phyloP scores from a whole-genome alignment of 257 asterid species.

The Paulownia fortunei region DNA sequence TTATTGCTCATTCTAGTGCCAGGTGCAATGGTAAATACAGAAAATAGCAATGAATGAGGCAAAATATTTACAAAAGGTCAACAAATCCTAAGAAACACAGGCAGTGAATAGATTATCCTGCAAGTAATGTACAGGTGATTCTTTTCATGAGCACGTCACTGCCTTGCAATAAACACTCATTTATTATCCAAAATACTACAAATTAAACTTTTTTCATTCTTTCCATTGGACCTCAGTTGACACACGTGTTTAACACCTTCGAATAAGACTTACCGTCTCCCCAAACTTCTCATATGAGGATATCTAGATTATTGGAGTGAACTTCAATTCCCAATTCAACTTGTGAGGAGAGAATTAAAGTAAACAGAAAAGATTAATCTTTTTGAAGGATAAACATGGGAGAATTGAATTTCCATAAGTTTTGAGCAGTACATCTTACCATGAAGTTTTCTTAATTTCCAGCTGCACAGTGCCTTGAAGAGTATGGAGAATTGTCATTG shows the following conservation, averaged over 20 bases:
- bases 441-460: too few relatives aligned
- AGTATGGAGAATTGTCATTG: too few relatives aligned
- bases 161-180: not conserved
- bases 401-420: too few relatives aligned
- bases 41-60: not conserved
- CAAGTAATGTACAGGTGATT: not conserved
- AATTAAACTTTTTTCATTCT: not conserved
- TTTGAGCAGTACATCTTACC: too few relatives aligned
- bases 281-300: not conserved
- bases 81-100: slow-evolving; percentile 7
- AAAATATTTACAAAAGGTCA: not conserved
- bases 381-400: too few relatives aligned
- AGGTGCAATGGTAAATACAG: not conserved
- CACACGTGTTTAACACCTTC: not conserved
- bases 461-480: too few relatives aligned
- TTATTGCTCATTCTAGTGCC: not conserved
- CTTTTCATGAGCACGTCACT: not conserved
- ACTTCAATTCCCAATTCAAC: too few relatives aligned
- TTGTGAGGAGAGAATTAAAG: too few relatives aligned
- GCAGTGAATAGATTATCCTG: not conserved
- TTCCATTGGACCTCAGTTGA: not conserved
- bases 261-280: not conserved
- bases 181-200: not conserved
- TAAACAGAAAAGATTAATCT: too few relatives aligned
- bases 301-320: too few relatives aligned